phyloP scores from a whole-genome alignment of 345 rosid species.

The Lumnitzera littorea region DNA sequence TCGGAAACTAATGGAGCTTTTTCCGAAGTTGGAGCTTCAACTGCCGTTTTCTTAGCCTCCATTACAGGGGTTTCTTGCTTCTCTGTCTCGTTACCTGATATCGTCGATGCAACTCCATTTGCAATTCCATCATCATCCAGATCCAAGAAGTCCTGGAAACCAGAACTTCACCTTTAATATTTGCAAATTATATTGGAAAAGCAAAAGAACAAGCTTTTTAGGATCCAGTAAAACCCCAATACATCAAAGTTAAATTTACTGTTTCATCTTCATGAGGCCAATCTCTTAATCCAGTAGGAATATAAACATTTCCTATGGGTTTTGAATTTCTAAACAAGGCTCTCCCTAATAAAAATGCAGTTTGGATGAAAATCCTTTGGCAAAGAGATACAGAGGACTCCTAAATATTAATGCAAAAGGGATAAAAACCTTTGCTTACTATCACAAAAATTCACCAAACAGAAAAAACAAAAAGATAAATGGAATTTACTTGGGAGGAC shows the following conservation, averaged over 20 bases:
- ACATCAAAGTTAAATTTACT: background rate
- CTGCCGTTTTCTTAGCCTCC: slow-evolving; percentile 23
- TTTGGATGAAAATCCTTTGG: background rate
- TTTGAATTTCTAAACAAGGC: too few species aligned
- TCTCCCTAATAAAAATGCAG: too few species aligned
- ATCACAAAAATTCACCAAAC: background rate
- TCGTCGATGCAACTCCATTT: slow-evolving; percentile 22
- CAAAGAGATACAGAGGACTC: background rate
- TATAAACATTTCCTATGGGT: too few species aligned
- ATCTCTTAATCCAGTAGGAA: too few species aligned
- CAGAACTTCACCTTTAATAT: too few species aligned
- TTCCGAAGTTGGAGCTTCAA: slow-evolving; percentile 27
- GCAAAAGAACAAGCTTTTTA: too few species aligned
- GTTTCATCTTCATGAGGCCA: too few species aligned
- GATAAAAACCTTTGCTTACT: background rate
- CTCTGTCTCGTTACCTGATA: slow-evolving; percentile 22
- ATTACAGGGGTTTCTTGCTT: slow-evolving; percentile 21
- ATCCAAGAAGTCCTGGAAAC: slow-evolving; percentile 61
- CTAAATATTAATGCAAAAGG: background rate
- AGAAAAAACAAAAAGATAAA: background rate
- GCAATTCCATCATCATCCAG: slow-evolving; percentile 52
- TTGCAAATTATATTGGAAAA: too few species aligned
- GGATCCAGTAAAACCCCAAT: background rate
- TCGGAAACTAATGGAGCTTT: slow-evolving; percentile 26
- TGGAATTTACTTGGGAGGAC: background rate